Conservation (phyloP, 805 yeast species). For the Hanseniaspora taiwanica region DNA sequence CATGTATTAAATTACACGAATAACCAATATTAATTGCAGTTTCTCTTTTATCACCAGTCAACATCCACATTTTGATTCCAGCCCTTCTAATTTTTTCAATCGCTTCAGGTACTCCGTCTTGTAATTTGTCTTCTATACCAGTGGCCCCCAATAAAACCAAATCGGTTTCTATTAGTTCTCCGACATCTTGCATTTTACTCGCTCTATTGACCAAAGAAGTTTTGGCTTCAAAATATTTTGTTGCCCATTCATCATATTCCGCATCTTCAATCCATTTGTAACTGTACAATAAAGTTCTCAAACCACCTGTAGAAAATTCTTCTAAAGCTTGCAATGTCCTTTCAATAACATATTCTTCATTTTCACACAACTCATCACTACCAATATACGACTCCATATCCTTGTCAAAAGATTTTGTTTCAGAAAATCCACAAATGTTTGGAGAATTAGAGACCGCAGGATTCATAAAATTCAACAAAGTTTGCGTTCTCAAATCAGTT, state of each 20-base stretch:
- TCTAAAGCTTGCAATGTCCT: conserved; percentile 83
- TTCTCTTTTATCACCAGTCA: conserved; percentile 95
- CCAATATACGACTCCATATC: conserved; percentile 27
- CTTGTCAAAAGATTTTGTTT: conserved; percentile 4
- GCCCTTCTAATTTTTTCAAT: conserved; percentile 87
- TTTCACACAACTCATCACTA: conserved; percentile 44
- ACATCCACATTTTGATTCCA: conserved; percentile 93
- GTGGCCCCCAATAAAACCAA: conserved; percentile 78
- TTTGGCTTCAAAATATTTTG: conserved; percentile 59
- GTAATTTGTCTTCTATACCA: conserved; percentile 93
- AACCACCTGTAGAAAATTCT: conserved; percentile 88
- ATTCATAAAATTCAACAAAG: background rate
- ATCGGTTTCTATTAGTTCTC: conserved; percentile 56
- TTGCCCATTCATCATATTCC: conserved; percentile 56
- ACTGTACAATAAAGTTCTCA: conserved; percentile 78
- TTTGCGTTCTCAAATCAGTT: background rate
- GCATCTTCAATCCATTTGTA: conserved; percentile 52
- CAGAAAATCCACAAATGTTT: background rate
- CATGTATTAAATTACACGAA: conserved; percentile 85
- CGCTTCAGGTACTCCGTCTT: conserved; percentile 92
- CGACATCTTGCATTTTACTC: conserved; percentile 52
- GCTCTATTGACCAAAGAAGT: conserved; percentile 60
- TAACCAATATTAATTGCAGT: conserved; percentile 96
- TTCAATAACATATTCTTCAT: conserved; percentile 70
- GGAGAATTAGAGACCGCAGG: background rate